Conservation (phyloP, 345 rosid genomes). For the Brassica juncea region DNA sequence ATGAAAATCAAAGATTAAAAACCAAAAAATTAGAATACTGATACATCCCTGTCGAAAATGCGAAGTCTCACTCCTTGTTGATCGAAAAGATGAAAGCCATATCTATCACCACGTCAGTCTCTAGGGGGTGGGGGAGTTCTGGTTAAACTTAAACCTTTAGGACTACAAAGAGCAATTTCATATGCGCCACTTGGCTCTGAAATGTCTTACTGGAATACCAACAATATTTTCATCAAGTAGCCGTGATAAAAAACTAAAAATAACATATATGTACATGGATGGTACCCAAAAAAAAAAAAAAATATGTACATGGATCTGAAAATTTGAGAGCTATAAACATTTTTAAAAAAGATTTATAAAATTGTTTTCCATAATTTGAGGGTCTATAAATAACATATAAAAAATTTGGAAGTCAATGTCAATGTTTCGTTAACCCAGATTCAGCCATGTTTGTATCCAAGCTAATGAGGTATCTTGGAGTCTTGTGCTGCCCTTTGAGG, state of each 20-base stretch:
- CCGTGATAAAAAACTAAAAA: not conserved
- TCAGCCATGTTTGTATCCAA: not conserved
- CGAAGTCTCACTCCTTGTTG: not conserved
- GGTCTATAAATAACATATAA: too few relatives aligned
- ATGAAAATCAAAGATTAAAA: not conserved
- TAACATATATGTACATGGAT: not conserved
- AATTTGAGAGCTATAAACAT: too few relatives aligned
- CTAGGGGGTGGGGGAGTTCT: not conserved
- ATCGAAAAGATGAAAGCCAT: not conserved
- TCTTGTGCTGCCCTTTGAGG: not conserved
- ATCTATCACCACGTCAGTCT: not conserved
- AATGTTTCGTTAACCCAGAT: too few relatives aligned
- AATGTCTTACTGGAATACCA: not conserved
- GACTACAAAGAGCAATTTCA: not conserved
- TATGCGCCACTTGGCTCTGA: not conserved
- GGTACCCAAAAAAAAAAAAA: too few relatives aligned
- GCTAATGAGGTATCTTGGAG: not conserved
- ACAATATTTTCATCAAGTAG: not conserved
- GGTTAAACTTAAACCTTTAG: not conserved
- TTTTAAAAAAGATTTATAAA: too few relatives aligned
- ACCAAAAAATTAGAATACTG: not conserved
- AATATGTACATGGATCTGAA: too few relatives aligned
- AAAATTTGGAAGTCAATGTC: too few relatives aligned
- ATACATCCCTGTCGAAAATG: not conserved
- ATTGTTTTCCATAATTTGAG: too few relatives aligned